These are phyloP conservation scores for Cryptomeria japonica DNA, from an alignment of 75 land plant species.

Conservation along the genomic window DNA sequence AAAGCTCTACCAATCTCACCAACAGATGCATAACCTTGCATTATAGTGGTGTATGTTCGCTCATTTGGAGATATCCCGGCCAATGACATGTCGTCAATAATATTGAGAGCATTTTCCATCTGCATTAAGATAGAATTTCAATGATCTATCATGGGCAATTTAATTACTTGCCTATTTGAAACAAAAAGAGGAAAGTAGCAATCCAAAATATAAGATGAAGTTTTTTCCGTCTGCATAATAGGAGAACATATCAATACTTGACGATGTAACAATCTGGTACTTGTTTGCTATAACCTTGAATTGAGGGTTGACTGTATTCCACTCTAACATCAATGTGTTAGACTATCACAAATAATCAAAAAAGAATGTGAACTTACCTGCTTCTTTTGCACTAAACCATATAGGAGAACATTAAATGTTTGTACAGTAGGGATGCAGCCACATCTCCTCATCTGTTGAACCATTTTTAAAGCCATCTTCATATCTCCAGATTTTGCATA, in stretches of 20 bases:
- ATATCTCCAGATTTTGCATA: conserved; percentile 79
- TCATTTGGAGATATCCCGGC: conserved; percentile 80
- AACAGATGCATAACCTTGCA: conserved; percentile 91
- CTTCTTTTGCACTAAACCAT: conserved; percentile 76
- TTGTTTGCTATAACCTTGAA: neutral
- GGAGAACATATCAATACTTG: conserved; percentile 5
- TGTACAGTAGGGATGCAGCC: conserved; percentile 89
- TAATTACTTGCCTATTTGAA: neutral
- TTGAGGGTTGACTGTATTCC: neutral
- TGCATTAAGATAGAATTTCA: conserved; percentile 21
- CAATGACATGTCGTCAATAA: conserved; percentile 78
- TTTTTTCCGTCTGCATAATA: neutral
- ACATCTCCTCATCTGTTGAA: conserved; percentile 72
- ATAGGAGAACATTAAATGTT: conserved; percentile 85
- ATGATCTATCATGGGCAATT: neutral
- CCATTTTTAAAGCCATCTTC: conserved; percentile 64
- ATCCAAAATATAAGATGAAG: neutral
- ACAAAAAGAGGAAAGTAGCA: neutral
- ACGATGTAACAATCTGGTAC: neutral
- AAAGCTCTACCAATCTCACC: conserved; percentile 97
- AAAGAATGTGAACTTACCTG: conserved; percentile 52
- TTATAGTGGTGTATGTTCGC: conserved; percentile 93
- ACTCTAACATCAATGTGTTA: neutral
- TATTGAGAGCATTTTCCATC: conserved; percentile 83
- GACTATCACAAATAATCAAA: neutral